Base-by-base conservation (phyloP, 768 basidiomycete species). In the Mycena amicta region DNA sequence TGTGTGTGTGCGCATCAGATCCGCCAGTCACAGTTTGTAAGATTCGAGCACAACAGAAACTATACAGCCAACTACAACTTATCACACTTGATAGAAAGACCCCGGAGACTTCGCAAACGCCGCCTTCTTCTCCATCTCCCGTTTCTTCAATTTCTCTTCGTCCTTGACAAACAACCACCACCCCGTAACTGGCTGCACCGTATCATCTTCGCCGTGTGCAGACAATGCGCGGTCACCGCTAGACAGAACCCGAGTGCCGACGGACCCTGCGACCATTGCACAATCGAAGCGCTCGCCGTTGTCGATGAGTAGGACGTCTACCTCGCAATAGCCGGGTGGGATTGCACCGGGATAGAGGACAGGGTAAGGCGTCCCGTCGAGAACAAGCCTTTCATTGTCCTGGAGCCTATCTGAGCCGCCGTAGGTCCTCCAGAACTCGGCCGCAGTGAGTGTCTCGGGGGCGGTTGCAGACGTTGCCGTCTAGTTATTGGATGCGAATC, bases 151-250 rank as follows among this genome's bases (percentile, higher is more conserved):
- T n/a, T n/a, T n/a, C n/a, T n/a, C n/a, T n/a, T n/a, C n/a, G n/a
- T n/a, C n/a, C 45, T 60, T 56, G 12, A 51, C 28, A 30, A 74
- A 65, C 51, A 69, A 64, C 73, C 73, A 74, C 72, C 71, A 74
- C 6, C 65, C 73, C 22, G 63, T 59, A n/a, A 75, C 57, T 1
- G 72, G 68, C 43, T 63, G 61, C 26, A 70, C 66, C 3, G 67
- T 75, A 47, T 74, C 73, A 56, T 71, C 60, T 54, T 66, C 40
- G n/a, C 72, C 73, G 20, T 68, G 67, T 29, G 67, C 56, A 55
- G 69, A 72, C 50, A 69, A 39, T 40, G 71, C 64, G 15, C 67
- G 64, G 57, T 70, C 71, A 47, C 66, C 71, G 25, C 67, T 70
- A 40, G 57, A 57, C 26, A 39, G 50, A n/a, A 62, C 50, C 5